Percentiles rank a stretch among this genome's conserved stretches.
These are phyloP conservation scores for Cladosporium sp. DNA, from an alignment of 2,329 filamentous ascomycete genomes.

Conservation along the genomic window DNA sequence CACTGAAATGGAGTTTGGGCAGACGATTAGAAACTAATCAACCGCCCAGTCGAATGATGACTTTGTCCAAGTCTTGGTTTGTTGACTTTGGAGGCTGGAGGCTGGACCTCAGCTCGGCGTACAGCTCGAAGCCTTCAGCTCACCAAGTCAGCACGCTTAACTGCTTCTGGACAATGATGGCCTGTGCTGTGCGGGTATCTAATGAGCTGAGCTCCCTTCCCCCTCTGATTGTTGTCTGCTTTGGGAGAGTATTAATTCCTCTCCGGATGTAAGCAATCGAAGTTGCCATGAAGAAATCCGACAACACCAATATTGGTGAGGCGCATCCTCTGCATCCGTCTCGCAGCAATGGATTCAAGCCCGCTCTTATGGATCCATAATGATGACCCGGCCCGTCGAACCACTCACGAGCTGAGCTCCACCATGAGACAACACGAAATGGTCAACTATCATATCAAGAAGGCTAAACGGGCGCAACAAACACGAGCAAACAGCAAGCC, in stretches of 20 bases:
- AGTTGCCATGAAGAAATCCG: neutral
- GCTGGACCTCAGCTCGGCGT: neutral
- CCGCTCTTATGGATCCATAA: neutral
- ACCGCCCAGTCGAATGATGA: neutral
- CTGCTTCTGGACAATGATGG: neutral
- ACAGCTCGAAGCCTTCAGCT: neutral
- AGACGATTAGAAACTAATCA: neutral
- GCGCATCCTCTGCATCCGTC: neutral
- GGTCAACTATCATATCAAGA: neutral
- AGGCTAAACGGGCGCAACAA: neutral
- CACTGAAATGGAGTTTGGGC: neutral
- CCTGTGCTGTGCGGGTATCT: neutral
- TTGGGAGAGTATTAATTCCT: neutral
- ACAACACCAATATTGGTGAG: neutral
- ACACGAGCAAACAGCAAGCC: neutral
- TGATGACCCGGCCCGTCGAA: neutral
- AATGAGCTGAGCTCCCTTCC: neutral
- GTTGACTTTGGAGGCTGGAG: neutral
- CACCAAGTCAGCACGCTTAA: neutral
- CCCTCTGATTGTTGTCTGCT: neutral
- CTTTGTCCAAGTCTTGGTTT: neutral
- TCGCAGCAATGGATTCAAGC: neutral
- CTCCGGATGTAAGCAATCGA: neutral
- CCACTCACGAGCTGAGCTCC: neutral
- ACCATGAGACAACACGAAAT: neutral